Evolutionary conservation across 768 basidiomycete species (phyloP), one percentile per base, ranked within the genome.

Genomic region (Hysterangium stoloniferum): DNA sequence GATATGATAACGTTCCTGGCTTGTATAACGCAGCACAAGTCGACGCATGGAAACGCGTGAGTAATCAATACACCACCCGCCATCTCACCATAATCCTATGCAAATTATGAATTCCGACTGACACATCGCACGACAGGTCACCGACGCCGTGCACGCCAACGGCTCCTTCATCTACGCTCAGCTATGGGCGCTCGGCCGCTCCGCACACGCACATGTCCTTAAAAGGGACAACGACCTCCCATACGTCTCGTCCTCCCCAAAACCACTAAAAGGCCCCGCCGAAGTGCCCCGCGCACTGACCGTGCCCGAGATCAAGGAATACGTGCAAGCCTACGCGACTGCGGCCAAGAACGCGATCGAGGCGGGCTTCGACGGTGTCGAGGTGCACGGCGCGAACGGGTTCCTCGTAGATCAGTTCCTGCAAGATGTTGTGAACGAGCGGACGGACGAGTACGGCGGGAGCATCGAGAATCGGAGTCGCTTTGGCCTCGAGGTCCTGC

Each of bases 311-410:
- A 75, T 82, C 43, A 58, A 66, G 35, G 74, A 79, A 48, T 75
- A 76, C 51, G 61, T 75, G 19, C 29, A 64, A 17, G 62, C 74
- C 9, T 84, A 75, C 56, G 75, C 69, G 4, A 64, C 68, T 12
- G 80, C 78, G 1, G 80, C 84, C 3, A 66, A 66, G 24, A 78
- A 78, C 48, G 78, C 78, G 9, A 67, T 82, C 6, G 58, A 69
- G 40, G 82, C 84, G 24, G 84, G 80, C 0, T 86, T 86, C 54
- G 84, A 87, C 53, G 86, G 83, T 12, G 68, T 78, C 4, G 78
- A 82, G 64, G 54, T 58, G n/a, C 57, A 58, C 34, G 67, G 68
- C 13, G 72, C 72, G 8, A 68, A 67, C 47, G 74, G 74, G 1
- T 72, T 66, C 54, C 52, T 81, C 9, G 48, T 72, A 13, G 78